These are phyloP conservation scores for Polyporus tsugae DNA, from an alignment of 1,284 basidiomycete genomes.

Conservation along the genomic window DNA sequence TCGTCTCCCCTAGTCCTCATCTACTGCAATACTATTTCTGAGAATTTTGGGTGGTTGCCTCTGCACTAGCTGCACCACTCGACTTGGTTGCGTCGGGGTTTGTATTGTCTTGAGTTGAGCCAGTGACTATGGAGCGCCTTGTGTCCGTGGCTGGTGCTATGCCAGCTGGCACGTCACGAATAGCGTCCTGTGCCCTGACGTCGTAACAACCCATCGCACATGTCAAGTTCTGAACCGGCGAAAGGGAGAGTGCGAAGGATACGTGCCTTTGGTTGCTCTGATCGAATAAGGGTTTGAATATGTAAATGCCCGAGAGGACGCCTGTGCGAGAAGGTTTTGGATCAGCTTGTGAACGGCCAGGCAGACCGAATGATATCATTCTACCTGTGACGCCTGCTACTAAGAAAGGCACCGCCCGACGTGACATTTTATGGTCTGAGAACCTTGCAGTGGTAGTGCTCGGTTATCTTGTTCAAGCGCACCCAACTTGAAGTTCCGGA, in stretches of 20 bases:
- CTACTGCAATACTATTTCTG: neutral
- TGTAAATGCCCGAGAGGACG: slow-evolving; percentile 68
- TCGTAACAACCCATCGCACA: slow-evolving; percentile 13
- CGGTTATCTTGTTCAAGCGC: slow-evolving; percentile 19
- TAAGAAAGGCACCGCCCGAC: slow-evolving; percentile 39
- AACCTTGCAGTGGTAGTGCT: slow-evolving; percentile 22
- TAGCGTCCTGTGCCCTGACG: slow-evolving; percentile 12
- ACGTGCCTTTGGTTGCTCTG: slow-evolving; percentile 24
- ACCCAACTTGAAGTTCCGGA: neutral
- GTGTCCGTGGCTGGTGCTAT: slow-evolving; percentile 7
- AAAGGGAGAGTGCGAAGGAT: slow-evolving; percentile 8
- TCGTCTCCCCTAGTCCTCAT: neutral
- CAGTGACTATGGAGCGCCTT: slow-evolving; percentile 10
- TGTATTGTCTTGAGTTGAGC: slow-evolving; percentile 10
- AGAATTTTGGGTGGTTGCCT: neutral
- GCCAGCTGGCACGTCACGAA: slow-evolving; percentile 10
- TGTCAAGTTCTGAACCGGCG: slow-evolving; percentile 6
- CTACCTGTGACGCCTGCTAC: slow-evolving; percentile 44
- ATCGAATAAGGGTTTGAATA: slow-evolving; percentile 52
- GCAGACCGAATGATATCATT: slow-evolving; percentile 14
- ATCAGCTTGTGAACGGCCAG: neutral
- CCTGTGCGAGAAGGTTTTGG: slow-evolving; percentile 49
- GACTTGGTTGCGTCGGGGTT: slow-evolving; percentile 1
- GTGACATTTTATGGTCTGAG: slow-evolving; percentile 35
- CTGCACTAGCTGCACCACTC: neutral